Evolutionary conservation across 2,329 filamentous ascomycete genomes (phyloP).

Genomic region (Alternaria triticina): DNA sequence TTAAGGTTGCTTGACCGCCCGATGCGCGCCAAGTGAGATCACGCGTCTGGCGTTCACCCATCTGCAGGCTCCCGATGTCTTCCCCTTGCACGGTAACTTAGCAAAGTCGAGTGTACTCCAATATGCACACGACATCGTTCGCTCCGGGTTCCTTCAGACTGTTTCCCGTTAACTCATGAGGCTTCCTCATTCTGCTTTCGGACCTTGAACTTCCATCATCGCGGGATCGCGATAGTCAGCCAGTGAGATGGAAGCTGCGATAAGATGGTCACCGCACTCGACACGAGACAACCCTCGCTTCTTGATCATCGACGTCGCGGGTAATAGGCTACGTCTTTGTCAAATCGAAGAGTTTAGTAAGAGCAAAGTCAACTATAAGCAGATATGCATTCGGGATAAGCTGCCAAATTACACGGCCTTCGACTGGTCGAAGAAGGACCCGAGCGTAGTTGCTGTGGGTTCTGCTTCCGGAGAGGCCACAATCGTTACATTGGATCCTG

Average conservation of each 20-base stretch:
- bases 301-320: constrained; percentile 66
- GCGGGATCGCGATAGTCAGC: constrained; percentile 1
- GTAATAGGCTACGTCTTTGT: constrained; percentile 65
- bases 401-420: constrained; percentile 69
- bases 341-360: constrained; percentile 51
- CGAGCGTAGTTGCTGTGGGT: constrained; percentile 75
- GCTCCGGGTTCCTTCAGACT: neutral
- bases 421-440: constrained; percentile 67
- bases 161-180: neutral
- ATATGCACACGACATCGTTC: neutral
- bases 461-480: constrained; percentile 77
- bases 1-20: constrained; percentile 22
- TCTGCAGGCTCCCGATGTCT: neutral
- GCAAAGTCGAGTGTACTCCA: neutral
- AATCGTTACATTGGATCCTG: constrained; percentile 74
- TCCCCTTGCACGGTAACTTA: neutral
- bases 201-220: neutral
- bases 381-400: constrained; percentile 60
- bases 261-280: constrained; percentile 68
- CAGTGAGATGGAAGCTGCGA: constrained; percentile 63
- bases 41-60: constrained; percentile 29
- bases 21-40: constrained; percentile 26
- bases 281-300: constrained; percentile 61
- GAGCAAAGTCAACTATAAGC: constrained; percentile 57
- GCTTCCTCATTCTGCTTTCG: neutral